phyloP scores from a whole-genome alignment of 2,329 filamentous ascomycete genomes.

The Ciborinia camelliae region DNA sequence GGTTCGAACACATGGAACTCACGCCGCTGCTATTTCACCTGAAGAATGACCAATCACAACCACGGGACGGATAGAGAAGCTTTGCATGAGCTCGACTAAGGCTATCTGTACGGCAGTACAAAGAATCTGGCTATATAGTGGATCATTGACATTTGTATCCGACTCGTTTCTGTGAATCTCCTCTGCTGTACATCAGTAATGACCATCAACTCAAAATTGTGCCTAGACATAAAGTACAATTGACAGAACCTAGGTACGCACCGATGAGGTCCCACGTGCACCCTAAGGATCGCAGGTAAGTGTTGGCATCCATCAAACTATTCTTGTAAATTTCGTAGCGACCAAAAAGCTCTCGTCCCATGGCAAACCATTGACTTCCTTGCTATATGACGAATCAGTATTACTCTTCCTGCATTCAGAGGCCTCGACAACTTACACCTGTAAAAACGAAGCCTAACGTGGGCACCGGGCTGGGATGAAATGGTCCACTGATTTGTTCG shows the following conservation, averaged over 20 bases:
- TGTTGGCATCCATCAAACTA: background rate
- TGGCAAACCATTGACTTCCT: slow-evolving; percentile 24
- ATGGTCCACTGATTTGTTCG: background rate
- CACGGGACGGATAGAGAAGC: slow-evolving; percentile 40
- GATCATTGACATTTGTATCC: slow-evolving; percentile 29
- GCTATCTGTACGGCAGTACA: slow-evolving; percentile 47
- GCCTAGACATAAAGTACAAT: background rate
- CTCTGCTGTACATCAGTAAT: background rate
- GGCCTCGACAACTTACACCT: background rate
- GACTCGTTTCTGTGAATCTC: background rate
- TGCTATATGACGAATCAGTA: slow-evolving; percentile 7
- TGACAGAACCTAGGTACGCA: background rate
- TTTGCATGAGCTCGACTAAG: slow-evolving; percentile 43
- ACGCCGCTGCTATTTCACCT: slow-evolving; percentile 43
- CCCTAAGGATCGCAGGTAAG: slow-evolving; percentile 1
- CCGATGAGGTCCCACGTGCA: background rate
- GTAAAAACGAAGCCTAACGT: slow-evolving; percentile 21
- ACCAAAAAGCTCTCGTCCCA: slow-evolving; percentile 23
- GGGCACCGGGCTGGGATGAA: background rate
- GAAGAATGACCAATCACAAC: slow-evolving; percentile 45
- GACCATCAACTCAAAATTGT: background rate
- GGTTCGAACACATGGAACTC: background rate
- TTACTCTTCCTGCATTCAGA: background rate
- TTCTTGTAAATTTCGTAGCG: background rate
- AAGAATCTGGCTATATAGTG: slow-evolving; percentile 38